phyloP scores from a whole-genome alignment of 2,329 filamentous ascomycete species.

The Pseudodiploospora longispora region DNA sequence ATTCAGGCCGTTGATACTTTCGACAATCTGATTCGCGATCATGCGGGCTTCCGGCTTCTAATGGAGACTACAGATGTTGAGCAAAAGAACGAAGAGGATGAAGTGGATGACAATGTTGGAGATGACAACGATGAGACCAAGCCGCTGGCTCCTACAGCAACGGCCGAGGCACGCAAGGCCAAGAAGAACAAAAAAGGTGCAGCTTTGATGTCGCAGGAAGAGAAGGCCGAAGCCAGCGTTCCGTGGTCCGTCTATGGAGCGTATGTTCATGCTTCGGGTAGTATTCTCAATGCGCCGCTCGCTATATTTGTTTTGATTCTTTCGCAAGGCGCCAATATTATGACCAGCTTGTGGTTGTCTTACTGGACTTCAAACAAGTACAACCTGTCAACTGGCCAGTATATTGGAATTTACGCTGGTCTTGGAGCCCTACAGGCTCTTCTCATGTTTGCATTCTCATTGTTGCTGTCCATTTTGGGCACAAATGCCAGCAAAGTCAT shows the following conservation, averaged over 20 bases:
- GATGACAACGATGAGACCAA: conserved; percentile 29
- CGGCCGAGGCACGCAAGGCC: conserved; percentile 36
- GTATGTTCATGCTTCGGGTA: conserved; percentile 70
- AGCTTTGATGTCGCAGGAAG: conserved; percentile 63
- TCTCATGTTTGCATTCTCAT: conserved; percentile 73
- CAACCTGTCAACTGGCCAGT: conserved; percentile 55
- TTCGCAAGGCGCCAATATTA: conserved; percentile 77
- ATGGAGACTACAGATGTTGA: conserved; percentile 80
- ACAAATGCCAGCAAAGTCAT: conserved; percentile 77
- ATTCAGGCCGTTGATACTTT: conserved; percentile 86
- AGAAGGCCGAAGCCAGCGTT: conserved; percentile 66
- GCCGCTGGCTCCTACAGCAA: conserved; percentile 34
- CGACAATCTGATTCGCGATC: conserved; percentile 72
- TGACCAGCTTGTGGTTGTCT: conserved; percentile 84
- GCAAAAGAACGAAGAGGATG: conserved; percentile 47
- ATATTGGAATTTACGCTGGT: conserved; percentile 64
- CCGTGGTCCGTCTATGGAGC: conserved; percentile 71
- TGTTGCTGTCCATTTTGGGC: conserved; percentile 68
- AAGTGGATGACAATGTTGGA: conserved; percentile 29
- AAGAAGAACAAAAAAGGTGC: conserved; percentile 51
- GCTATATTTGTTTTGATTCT: conserved; percentile 56
- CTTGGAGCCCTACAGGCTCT: conserved; percentile 65
- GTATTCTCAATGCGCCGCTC: conserved; percentile 59
- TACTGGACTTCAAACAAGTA: conserved; percentile 86
- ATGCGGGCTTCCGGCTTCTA: conserved; percentile 69